Conservation (phyloP, 495 filamentous ascomycete species). For the Penicillium roqueforti region DNA sequence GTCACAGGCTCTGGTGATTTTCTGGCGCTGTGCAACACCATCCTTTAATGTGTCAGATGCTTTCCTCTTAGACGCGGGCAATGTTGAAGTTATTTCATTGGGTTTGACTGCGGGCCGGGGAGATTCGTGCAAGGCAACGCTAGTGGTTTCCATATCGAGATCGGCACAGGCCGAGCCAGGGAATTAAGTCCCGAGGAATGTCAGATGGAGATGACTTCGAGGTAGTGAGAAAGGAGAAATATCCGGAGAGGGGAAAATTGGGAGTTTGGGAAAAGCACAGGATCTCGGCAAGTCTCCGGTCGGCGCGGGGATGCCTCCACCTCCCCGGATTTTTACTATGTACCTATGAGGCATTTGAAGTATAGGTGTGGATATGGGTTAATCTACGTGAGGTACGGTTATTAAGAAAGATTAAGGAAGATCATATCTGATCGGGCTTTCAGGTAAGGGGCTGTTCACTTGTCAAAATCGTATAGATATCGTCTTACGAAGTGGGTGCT, state of each 20-base stretch:
- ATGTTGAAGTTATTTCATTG: background rate
- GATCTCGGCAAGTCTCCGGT: constrained; percentile 8
- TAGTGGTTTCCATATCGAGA: constrained; percentile 19
- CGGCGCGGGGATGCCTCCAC: constrained; percentile 7
- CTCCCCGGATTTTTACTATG: background rate
- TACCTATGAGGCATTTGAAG: background rate
- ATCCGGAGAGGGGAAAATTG: constrained; percentile 5
- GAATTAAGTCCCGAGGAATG: background rate
- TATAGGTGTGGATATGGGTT: background rate
- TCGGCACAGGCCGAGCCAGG: constrained; percentile 14
- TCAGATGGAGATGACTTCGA: background rate
- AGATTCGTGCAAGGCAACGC: constrained; percentile 18
- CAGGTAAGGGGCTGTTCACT: background rate
- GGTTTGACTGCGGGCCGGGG: constrained; percentile 9
- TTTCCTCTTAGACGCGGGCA: constrained; percentile 24
- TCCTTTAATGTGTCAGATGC: constrained; percentile 21
- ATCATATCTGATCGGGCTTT: background rate
- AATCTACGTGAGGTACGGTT: background rate
- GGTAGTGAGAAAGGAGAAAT: constrained; percentile 7
- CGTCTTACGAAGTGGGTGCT: background rate
- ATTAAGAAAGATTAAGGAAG: background rate
- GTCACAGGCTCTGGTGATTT: constrained; percentile 47
- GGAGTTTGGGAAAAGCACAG: background rate
- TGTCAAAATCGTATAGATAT: background rate
- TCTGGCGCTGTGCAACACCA: constrained; percentile 27